Evolutionary conservation across 352 stramenopile species (phyloP), one percentile per base, ranked within the genome.

Genomic region (Peronospora belbahrii): DNA sequence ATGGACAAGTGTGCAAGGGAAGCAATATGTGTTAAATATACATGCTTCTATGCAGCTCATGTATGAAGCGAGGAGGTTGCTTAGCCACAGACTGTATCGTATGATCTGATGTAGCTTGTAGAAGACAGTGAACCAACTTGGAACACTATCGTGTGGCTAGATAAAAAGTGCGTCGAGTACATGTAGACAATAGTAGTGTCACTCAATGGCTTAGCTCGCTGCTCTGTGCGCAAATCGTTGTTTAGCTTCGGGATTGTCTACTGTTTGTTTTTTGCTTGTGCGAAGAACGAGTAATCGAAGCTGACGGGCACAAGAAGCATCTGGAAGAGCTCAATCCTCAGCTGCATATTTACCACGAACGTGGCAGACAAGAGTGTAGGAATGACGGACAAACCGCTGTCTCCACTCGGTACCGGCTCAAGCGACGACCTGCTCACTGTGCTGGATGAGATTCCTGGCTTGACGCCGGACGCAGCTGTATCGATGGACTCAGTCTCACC

Each of bases 1-100:
- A 58, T 66, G 52, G 57, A 52, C 20, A 42, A 62, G 41, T 46
- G 42, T n/a, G 57, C 57, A 22, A 43, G 52, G n/a, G 25, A 58
- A 55, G 37, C 52, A 66, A 24, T 65, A 66, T 22, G 45, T 66
- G 19, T 20, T 66, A 25, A 52, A 62, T 35, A 62, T 35, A 66
- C 52, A 1, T 41, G 19, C 1, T 62, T 62, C 36, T 62, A 62
- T 39, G 57, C 51, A 14, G 30, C 42, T 9, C 52, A 66, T 66
- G 57, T 27, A 52, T 4, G 51, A 66, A 8, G 20, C 62, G n/a
- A 52, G n/a, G 25, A 8, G 0, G 15, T 62, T 4, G 46, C 52
- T 3, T 38, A 52, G 19, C 24, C 42, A 41, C 44, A 52, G 28
- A 3, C 27, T 10, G 20, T 32, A 4, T 36, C 38, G 13, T 62